Percentiles rank a stretch among this genome's conserved stretches.
Evolutionary conservation across 306 rosid genomes (phyloP).

Genomic region (Cotoneaster glaucophyllus): DNA sequence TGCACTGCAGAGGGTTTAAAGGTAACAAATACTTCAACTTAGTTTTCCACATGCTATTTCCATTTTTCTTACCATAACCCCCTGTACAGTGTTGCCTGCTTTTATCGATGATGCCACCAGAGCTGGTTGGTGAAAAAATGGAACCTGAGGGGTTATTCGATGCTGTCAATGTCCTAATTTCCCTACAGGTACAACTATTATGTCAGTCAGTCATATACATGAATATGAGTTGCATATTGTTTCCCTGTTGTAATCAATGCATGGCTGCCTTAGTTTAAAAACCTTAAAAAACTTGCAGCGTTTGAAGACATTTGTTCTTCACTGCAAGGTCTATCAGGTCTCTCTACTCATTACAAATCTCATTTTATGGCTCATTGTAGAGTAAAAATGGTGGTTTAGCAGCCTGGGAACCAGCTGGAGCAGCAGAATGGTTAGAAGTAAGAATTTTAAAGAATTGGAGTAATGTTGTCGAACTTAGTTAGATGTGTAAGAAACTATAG

Average conservation of each 20-base stretch:
- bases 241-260: no score
- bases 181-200: slow-evolving; percentile 8
- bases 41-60: background rate
- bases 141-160: slow-evolving; percentile 45
- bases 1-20: slow-evolving; percentile 72
- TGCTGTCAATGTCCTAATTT: slow-evolving; percentile 47
- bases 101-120: slow-evolving; percentile 44
- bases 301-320: no score
- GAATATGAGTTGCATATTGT: no score
- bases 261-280: no score
- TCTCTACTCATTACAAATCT: no score
- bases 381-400: slow-evolving; percentile 67
- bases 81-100: slow-evolving; percentile 50
- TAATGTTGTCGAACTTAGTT: background rate
- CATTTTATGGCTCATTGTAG: slow-evolving; percentile 16
- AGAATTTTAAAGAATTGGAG: no score
- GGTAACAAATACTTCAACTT: slow-evolving; percentile 21
- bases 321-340: no score
- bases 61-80: background rate
- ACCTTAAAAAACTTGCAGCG: no score
- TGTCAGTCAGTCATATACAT: no score
- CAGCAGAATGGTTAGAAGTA: no score
- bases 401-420: slow-evolving; percentile 21
- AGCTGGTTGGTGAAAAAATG: slow-evolving; percentile 56
- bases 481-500: background rate